A percentile compares a stretch with the other conserved stretches of the same genome.
Evolutionary conservation across 1,139 yeast species (phyloP).

Genomic region (Yamadazyma mexicana): DNA sequence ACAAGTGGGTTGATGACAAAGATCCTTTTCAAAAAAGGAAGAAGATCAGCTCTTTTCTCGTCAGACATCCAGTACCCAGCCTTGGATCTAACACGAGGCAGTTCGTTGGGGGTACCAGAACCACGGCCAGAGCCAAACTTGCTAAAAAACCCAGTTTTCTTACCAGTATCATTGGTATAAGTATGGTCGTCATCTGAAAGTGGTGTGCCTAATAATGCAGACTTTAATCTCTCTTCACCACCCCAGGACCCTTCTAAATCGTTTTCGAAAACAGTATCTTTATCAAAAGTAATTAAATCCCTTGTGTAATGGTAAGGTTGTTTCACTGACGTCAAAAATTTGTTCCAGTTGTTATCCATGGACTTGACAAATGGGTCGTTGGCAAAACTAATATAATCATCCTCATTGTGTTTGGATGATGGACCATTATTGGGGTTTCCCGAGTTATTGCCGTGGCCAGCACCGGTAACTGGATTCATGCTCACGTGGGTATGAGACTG

Average conservation of each 20-base stretch:
- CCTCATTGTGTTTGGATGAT: conserved; percentile 25
- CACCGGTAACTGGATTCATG: conserved; percentile 1
- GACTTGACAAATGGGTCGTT: conserved; percentile 42
- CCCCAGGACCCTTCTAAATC: conserved; percentile 57
- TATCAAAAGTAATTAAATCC: conserved; percentile 27
- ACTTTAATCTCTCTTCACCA: conserved; percentile 63
- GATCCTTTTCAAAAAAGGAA: conserved; percentile 58
- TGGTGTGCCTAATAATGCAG: conserved; percentile 48
- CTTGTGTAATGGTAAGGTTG: conserved; percentile 38
- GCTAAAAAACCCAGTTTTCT: conserved; percentile 11
- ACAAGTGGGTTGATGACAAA: conserved; percentile 76
- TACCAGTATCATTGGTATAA: conserved; percentile 19
- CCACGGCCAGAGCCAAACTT: neutral
- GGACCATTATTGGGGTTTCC: neutral
- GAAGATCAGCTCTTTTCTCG: conserved; percentile 63
- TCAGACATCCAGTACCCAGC: conserved; percentile 71
- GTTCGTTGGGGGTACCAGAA: conserved; percentile 17
- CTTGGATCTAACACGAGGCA: conserved; percentile 46
- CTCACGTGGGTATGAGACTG: neutral
- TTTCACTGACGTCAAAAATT: conserved; percentile 34
- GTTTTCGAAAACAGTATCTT: conserved; percentile 21
- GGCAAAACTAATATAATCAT: conserved; percentile 34
- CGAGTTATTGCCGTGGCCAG: conserved; percentile 3
- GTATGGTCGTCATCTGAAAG: conserved; percentile 28
- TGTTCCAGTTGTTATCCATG: conserved; percentile 41